Conservation (phyloP, 2,329 filamentous ascomycete species). For the Fusarium lateritium region DNA sequence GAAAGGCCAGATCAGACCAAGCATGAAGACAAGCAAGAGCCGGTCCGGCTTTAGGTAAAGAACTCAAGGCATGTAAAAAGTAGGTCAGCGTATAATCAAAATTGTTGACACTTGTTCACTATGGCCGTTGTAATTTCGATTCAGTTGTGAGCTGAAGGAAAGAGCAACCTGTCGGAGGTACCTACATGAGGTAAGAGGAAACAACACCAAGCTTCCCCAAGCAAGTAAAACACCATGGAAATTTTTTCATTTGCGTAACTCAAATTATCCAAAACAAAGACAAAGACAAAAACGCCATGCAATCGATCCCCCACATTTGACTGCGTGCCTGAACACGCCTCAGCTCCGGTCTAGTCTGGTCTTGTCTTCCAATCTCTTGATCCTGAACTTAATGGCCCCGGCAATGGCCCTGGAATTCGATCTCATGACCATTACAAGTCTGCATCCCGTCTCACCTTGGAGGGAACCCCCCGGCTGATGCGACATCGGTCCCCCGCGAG, state of each 20-base stretch:
- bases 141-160: too few relatives aligned
- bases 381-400: slow-evolving; percentile 28
- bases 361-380: slow-evolving; percentile 37
- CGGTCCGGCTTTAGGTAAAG: slow-evolving; percentile 32
- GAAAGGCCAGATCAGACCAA: slow-evolving; percentile 15
- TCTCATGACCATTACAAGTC: slow-evolving; percentile 49
- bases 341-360: slow-evolving; percentile 29
- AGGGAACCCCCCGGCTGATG: slow-evolving; percentile 41
- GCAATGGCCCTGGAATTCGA: slow-evolving; percentile 42
- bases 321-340: slow-evolving; percentile 31
- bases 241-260: not conserved
- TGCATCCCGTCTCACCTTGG: slow-evolving; percentile 46
- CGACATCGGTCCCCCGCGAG: slow-evolving; percentile 46
- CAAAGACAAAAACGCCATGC: slow-evolving; percentile 2
- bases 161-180: too few relatives aligned
- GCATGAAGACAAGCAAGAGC: slow-evolving; percentile 8
- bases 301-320: slow-evolving; percentile 37
- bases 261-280: slow-evolving; percentile 3
- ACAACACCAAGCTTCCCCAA: slow-evolving; percentile 22
- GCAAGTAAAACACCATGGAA: slow-evolving; percentile 27
- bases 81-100: not conserved
- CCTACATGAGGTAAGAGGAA: slow-evolving; percentile 32
- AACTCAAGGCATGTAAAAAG: too few relatives aligned
- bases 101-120: not conserved
- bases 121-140: too few relatives aligned